These are phyloP conservation scores for Wickerhamomyces sydowiorum DNA, from an alignment of 805 yeast genomes.

Conservation along the genomic window DNA sequence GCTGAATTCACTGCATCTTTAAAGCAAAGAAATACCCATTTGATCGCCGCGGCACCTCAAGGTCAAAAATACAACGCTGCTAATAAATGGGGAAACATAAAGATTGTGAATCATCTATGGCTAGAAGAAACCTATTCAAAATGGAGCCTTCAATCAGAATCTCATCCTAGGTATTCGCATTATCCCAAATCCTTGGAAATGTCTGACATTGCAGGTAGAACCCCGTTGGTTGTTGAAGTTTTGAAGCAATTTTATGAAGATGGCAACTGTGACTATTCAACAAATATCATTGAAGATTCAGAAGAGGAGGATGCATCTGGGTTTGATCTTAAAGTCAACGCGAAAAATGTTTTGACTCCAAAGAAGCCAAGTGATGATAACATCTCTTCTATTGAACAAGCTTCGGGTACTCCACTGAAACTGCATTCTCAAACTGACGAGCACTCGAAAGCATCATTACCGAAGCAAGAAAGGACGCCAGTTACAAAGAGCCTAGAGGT, in stretches of 20 bases:
- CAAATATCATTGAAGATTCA: slow-evolving; percentile 19
- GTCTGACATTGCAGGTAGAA: slow-evolving; percentile 47
- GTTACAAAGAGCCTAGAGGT: too few species aligned
- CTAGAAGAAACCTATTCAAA: slow-evolving; percentile 69
- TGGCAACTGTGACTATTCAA: slow-evolving; percentile 14
- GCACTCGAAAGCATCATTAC: neutral
- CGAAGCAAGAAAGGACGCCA: too few species aligned
- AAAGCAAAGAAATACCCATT: slow-evolving; percentile 60
- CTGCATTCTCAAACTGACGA: neutral
- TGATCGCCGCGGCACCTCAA: slow-evolving; percentile 57
- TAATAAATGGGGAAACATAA: slow-evolving; percentile 51
- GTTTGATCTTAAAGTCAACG: neutral
- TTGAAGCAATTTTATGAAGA: slow-evolving; percentile 34
- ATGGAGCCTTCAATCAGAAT: slow-evolving; percentile 50
- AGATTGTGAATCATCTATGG: slow-evolving; percentile 80
- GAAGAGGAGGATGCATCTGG: slow-evolving; percentile 12
- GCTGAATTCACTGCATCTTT: slow-evolving; percentile 67
- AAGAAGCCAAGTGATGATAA: neutral
- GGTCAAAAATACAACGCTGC: slow-evolving; percentile 82
- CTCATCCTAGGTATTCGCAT: slow-evolving; percentile 40
- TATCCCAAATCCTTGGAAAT: slow-evolving; percentile 37
- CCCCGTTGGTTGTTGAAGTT: slow-evolving; percentile 36
- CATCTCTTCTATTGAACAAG: neutral
- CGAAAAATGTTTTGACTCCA: neutral
- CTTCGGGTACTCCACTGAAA: neutral